Conservation (phyloP, 225 moss, liverwort and hornwort genomes). For the Polytrichum formosum region DNA sequence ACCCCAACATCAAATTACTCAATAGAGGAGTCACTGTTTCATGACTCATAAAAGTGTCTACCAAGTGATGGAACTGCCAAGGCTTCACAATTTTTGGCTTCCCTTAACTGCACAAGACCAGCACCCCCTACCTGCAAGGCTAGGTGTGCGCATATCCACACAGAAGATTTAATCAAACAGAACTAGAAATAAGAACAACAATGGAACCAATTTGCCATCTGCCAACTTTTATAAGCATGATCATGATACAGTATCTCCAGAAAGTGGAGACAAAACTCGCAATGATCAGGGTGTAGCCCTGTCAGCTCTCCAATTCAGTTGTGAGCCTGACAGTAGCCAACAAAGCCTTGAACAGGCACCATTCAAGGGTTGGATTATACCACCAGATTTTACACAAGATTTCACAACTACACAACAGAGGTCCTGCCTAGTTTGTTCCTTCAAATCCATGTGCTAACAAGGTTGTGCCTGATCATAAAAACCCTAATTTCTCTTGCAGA, state of each 20-base stretch:
- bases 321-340: not conserved
- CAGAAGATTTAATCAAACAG: too few species aligned
- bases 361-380: not conserved
- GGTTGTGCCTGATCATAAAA: constrained; percentile 4
- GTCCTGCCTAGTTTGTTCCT: not conserved
- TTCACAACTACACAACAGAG: not conserved
- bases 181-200: too few species aligned
- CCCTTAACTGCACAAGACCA: too few species aligned
- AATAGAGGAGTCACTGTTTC: too few species aligned
- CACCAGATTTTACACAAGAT: not conserved
- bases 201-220: not conserved
- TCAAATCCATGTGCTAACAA: not conserved
- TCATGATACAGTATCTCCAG: constrained; percentile 8
- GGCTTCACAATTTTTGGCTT: too few species aligned
- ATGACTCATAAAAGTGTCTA: too few species aligned
- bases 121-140: too few species aligned
- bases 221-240: not conserved
- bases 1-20: too few species aligned
- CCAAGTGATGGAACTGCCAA: too few species aligned
- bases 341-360: not conserved
- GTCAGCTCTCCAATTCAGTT: not conserved
- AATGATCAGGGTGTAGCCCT: not conserved
- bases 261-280: constrained; percentile 1
- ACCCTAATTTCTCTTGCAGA: not conserved
- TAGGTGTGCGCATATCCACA: too few species aligned